Evolutionary conservation across 768 basidiomycete genomes (phyloP).

Genomic region (Termitomyces sp.): DNA sequence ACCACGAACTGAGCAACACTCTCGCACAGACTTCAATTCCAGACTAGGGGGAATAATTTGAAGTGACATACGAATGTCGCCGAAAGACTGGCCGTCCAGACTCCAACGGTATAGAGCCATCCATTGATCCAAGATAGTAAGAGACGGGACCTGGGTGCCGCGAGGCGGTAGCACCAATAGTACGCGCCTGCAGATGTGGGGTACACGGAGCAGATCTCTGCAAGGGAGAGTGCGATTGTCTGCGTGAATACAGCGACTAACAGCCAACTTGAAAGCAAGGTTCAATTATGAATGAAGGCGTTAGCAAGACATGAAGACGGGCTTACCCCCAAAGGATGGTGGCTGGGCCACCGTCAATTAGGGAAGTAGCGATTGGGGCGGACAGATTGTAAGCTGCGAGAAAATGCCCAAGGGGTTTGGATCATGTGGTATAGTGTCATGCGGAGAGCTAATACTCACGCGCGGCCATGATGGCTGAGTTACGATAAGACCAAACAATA

Average conservation of each 20-base stretch:
- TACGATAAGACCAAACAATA: conserved; percentile 1
- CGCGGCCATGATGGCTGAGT: conserved; percentile 53
- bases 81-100: conserved; percentile 63
- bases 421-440: background rate
- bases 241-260: conserved; percentile 43
- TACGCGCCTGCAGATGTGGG: conserved; percentile 59
- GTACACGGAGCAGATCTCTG: conserved; percentile 55
- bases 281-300: background rate
- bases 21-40: background rate
- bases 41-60: background rate
- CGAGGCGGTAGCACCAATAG: conserved; percentile 62
- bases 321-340: conserved; percentile 54
- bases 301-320: background rate
- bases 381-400: conserved; percentile 48
- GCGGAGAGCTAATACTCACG: conserved; percentile 32
- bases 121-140: conserved; percentile 62
- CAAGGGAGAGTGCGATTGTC: conserved; percentile 46
- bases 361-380: conserved; percentile 50
- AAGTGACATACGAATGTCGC: conserved; percentile 47
- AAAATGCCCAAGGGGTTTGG: too few species aligned
- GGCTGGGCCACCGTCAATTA: conserved; percentile 49
- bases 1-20: conserved; percentile 44
- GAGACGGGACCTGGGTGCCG: conserved; percentile 43
- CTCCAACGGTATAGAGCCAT: conserved; percentile 64
- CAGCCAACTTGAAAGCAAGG: conserved; percentile 40